These are phyloP conservation scores for Collybia mongolica DNA, from an alignment of 768 basidiomycete genomes.

Conservation along the genomic window DNA sequence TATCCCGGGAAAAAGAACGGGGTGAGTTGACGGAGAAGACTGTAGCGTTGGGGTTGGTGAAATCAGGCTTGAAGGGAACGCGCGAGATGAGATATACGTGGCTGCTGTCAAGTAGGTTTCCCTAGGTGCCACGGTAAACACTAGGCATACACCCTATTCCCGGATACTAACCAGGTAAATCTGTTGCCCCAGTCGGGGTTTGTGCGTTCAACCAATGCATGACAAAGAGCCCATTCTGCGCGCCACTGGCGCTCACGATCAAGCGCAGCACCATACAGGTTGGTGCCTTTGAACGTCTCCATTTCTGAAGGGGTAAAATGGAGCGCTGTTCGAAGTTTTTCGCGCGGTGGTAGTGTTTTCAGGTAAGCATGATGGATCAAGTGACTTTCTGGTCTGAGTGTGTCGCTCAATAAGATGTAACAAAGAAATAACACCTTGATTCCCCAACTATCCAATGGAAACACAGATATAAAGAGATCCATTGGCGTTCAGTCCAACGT, in stretches of 20 bases:
- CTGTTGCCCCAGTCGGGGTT: slow-evolving; percentile 41
- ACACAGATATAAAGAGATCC: slow-evolving; percentile 64
- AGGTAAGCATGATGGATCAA: slow-evolving; percentile 63
- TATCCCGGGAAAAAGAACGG: slow-evolving; percentile 83
- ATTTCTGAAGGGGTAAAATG: slow-evolving; percentile 68
- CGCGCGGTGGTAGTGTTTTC: slow-evolving; percentile 55
- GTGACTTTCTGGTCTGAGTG: slow-evolving; percentile 14
- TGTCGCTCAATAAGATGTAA: slow-evolving; percentile 3
- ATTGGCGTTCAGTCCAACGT: slow-evolving; percentile 63
- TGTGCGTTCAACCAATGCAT: slow-evolving; percentile 29
- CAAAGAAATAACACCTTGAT: slow-evolving; percentile 27
- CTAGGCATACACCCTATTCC: neutral
- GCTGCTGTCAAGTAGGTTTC: slow-evolving; percentile 67
- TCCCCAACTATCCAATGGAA: slow-evolving; percentile 57
- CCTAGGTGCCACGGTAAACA: slow-evolving; percentile 39
- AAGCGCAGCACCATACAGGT: slow-evolving; percentile 73
- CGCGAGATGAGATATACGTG: slow-evolving; percentile 83
- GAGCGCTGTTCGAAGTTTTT: slow-evolving; percentile 66
- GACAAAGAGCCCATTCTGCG: slow-evolving; percentile 61
- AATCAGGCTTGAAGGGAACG: slow-evolving; percentile 85
- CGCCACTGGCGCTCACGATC: slow-evolving; percentile 66
- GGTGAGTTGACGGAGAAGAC: slow-evolving; percentile 52
- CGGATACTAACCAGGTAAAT: slow-evolving; percentile 66
- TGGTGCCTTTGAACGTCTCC: slow-evolving; percentile 70
- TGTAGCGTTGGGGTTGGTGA: slow-evolving; percentile 52